Percentiles rank a stretch among this genome's conserved stretches.
Conservation (phyloP, 2,329 filamentous ascomycete species). For the Curvularia lunata region DNA sequence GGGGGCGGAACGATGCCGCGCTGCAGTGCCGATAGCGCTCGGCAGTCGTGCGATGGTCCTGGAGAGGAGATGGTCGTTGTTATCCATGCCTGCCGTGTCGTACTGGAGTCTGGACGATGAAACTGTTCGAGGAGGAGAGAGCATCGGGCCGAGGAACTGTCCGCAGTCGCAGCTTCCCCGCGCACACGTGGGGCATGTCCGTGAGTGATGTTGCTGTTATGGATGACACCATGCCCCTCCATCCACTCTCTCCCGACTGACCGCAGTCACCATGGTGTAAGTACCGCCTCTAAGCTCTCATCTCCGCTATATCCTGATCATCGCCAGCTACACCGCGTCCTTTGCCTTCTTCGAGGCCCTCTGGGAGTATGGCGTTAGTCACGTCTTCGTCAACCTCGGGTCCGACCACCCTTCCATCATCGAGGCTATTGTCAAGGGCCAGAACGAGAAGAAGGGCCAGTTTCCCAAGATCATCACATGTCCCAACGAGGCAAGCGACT, state of each 20-base stretch:
- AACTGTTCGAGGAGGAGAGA: neutral
- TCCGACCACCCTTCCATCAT: slow-evolving; percentile 78
- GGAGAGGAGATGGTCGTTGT: neutral
- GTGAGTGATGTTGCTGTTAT: slow-evolving; percentile 6
- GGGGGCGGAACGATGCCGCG: slow-evolving; percentile 4
- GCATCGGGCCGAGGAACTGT: neutral
- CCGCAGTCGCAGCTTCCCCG: slow-evolving; percentile 2
- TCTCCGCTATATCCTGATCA: neutral
- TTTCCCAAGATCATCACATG: slow-evolving; percentile 80
- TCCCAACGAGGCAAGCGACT: slow-evolving; percentile 70
- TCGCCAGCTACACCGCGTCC: slow-evolving; percentile 69
- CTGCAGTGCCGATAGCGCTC: neutral
- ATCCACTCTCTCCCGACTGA: neutral
- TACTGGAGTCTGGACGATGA: neutral
- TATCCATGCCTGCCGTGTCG: neutral
- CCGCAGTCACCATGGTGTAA: slow-evolving; percentile 32
- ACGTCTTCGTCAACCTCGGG: slow-evolving; percentile 70
- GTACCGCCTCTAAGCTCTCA: no score
- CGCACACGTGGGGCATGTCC: slow-evolving; percentile 20
- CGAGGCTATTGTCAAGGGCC: slow-evolving; percentile 79
- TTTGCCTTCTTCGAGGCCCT: slow-evolving; percentile 84
- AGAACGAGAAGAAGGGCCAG: slow-evolving; percentile 67
- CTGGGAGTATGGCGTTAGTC: slow-evolving; percentile 63
- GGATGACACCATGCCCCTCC: slow-evolving; percentile 1
- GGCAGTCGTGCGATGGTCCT: neutral